Evolutionary conservation across 2,329 filamentous ascomycete species (phyloP), one percentile per base, ranked within the genome.

Genomic region (Cadophora sp.): DNA sequence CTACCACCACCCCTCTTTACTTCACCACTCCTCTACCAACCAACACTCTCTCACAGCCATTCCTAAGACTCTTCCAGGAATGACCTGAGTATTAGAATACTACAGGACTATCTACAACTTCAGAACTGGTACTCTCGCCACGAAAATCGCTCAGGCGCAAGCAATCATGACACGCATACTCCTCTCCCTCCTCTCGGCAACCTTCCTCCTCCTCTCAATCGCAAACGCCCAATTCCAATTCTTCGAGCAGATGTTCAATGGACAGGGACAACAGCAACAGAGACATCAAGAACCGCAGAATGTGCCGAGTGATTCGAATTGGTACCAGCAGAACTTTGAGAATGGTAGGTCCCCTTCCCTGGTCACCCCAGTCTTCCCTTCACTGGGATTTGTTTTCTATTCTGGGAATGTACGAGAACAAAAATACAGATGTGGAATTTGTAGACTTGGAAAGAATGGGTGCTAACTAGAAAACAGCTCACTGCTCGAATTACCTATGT

Each of bases 181-280:
- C 41, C 55, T 78, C 45, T 66, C 74, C 48, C 55, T 85, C 53
- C 72, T 88, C 22, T 66, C 70, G 14, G 63, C 70, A 9, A 77
- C 93, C 18, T 81, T 91, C 59, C 79, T 93, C 33, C 76, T 92
- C 67, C 81, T 87, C 69, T 80, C 87, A 39, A 74, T 82, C 18
- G 88, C 84, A 4, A 82, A 85, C 66, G 93, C 93, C 13, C 95
- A 98, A 81, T 98, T 98, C 79, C 91, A 93, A 77, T 97, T 99
- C 86, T 99, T 98, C 81, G 94, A 97, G 79, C 93, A 98, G 75
- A 97, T 98, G 93, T 98, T 99, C 79, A 86, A 88, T 73, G 87
- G 87, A 72, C 83, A 84, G 67, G 48, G 50, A 2, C 85, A 88
- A 71, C 71, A 73, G 55, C 69, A 74, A 45, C 74, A 84, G 50